These are phyloP conservation scores for Paecilomyces variotii DNA, from an alignment of 2,329 filamentous ascomycete genomes.

Conservation along the genomic window DNA sequence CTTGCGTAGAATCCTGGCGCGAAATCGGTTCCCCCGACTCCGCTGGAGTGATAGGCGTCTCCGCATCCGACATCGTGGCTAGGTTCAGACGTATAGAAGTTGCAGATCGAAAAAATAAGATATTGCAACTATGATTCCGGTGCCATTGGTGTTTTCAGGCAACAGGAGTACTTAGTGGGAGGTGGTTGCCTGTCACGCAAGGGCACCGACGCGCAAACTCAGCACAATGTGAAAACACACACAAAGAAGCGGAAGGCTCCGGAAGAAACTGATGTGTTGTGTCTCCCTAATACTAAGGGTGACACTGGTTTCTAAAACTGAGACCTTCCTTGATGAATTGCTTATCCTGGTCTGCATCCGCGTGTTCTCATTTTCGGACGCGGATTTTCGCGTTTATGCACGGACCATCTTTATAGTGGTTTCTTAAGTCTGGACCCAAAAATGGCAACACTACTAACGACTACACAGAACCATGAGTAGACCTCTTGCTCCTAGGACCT, in stretches of 20 bases:
- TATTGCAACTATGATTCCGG: not conserved
- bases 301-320: not conserved
- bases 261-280: not conserved
- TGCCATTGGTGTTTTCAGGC: not conserved
- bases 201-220: not conserved
- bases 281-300: not conserved
- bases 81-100: not conserved
- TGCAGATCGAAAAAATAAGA: not conserved
- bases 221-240: not conserved
- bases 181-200: not conserved
- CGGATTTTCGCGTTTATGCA: slow-evolving; percentile 27
- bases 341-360: not conserved
- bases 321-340: not conserved
- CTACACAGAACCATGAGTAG: not conserved
- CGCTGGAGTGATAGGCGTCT: slow-evolving; percentile 18
- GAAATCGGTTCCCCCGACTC: slow-evolving; percentile 17
- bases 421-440: not conserved
- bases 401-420: slow-evolving; percentile 23
- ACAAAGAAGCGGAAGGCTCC: not conserved
- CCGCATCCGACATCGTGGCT: slow-evolving; percentile 18
- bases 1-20: slow-evolving; percentile 21
- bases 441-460: not conserved
- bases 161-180: not conserved
- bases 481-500: not conserved
- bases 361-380: slow-evolving; percentile 8